These are phyloP conservation scores for Vigna reflexopilosa DNA, from an alignment of 306 rosid genomes.

Conservation along the genomic window DNA sequence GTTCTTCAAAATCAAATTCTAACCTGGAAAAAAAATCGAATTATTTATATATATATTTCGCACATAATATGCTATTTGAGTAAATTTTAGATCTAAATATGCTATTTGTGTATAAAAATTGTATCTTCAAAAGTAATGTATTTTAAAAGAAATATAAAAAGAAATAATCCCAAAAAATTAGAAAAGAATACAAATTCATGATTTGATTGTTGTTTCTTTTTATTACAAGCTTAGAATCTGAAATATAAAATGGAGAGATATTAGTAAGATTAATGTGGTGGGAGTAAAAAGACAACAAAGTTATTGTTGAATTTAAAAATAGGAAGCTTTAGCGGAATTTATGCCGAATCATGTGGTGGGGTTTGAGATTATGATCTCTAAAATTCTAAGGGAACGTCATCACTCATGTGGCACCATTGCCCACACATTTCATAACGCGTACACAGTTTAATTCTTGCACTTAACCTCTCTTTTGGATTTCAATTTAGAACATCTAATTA, in stretches of 20 bases:
- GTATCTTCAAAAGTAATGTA: too few species aligned
- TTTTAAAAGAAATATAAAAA: too few species aligned
- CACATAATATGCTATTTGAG: too few species aligned
- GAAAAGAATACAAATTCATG: too few species aligned
- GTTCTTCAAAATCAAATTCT: too few species aligned
- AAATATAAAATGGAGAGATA: too few species aligned
- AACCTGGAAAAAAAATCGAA: too few species aligned
- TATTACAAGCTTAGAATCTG: background rate
- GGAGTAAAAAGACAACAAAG: background rate
- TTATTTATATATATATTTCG: too few species aligned
- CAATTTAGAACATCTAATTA: background rate
- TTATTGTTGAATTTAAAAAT: conserved; percentile 5
- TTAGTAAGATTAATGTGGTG: background rate
- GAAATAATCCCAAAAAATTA: too few species aligned
- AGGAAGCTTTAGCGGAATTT: conserved; percentile 41
- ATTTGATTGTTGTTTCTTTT: background rate
- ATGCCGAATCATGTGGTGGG: conserved; percentile 45
- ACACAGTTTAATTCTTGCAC: conserved; percentile 12
- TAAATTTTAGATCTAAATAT: too few species aligned
- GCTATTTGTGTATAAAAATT: too few species aligned
- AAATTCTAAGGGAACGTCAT: background rate
- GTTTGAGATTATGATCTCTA: conserved; percentile 30
- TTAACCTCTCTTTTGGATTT: conserved; percentile 12
- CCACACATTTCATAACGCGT: conserved; percentile 13
- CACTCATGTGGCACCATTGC: conserved; percentile 14